A percentile compares a stretch with the other conserved stretches of the same genome.
Conservation (phyloP, 768 basidiomycete species). For the Suillus alpinus region DNA sequence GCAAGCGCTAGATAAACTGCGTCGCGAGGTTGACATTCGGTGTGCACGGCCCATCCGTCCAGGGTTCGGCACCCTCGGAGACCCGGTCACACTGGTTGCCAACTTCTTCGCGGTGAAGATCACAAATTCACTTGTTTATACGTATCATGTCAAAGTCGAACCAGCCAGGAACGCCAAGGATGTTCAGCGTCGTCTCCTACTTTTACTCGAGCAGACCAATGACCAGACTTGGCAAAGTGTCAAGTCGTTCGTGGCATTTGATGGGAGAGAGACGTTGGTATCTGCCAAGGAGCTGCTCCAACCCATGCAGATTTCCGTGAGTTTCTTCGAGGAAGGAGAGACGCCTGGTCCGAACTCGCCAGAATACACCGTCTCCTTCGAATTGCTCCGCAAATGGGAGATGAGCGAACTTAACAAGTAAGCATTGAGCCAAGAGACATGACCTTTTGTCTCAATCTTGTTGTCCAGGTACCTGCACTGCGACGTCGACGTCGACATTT, state of each 20-base stretch:
- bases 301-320: conserved; percentile 21
- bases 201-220: conserved; percentile 32
- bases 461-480: conserved; percentile 35
- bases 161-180: conserved; percentile 28
- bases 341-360: conserved; percentile 18
- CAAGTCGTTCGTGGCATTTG: conserved; percentile 30
- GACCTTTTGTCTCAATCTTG: background rate
- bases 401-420: conserved; percentile 24
- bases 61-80: conserved; percentile 35
- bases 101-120: conserved; percentile 42
- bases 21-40: conserved; percentile 10
- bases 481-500: conserved; percentile 32
- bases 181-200: conserved; percentile 34
- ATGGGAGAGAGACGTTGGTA: conserved; percentile 34
- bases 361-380: conserved; percentile 31
- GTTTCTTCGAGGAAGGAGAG: conserved; percentile 35
- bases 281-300: conserved; percentile 30
- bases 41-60: conserved; percentile 37
- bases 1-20: background rate
- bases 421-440: conserved; percentile 8
- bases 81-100: conserved; percentile 35
- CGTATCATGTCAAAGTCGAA: conserved; percentile 35
- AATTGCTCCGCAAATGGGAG: conserved; percentile 25
- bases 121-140: conserved; percentile 35
- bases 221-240: conserved; percentile 29